A percentile compares a stretch with the other conserved stretches of the same genome.
Conservation (phyloP, 2,329 filamentous ascomycete species). For the Ascochyta clinopodiicola region DNA sequence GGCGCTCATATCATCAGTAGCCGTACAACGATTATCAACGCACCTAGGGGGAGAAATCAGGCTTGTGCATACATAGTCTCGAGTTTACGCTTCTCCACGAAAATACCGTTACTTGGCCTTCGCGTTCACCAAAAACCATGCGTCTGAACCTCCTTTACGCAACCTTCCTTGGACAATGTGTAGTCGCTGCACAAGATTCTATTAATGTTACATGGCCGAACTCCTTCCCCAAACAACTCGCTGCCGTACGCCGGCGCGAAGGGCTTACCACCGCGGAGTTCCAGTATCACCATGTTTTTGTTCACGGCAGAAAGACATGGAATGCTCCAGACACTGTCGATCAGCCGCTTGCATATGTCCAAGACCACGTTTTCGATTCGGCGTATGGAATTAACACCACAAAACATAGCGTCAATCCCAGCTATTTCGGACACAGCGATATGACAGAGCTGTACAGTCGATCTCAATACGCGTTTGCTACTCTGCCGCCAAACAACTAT, state of each 20-base stretch:
- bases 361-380: background rate
- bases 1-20: no score
- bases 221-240: background rate
- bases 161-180: no score
- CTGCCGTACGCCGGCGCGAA: background rate
- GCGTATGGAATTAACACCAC: background rate
- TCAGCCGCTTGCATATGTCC: background rate
- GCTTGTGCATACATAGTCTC: no score
- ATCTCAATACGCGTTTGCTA: background rate
- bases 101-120: no score
- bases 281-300: background rate
- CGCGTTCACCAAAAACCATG: no score
- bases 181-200: background rate
- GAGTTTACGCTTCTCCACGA: no score
- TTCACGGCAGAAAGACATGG: background rate
- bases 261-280: background rate
- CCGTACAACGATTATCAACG: no score
- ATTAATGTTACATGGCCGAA: background rate
- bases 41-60: no score
- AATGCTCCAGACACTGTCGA: background rate
- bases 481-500: background rate
- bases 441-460: constrained; percentile 3
- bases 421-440: background rate
- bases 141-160: no score
- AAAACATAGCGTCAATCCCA: background rate